Evolutionary conservation across 2,329 filamentous ascomycete species (phyloP).

Genomic region (Blumeriella jaapii): DNA sequence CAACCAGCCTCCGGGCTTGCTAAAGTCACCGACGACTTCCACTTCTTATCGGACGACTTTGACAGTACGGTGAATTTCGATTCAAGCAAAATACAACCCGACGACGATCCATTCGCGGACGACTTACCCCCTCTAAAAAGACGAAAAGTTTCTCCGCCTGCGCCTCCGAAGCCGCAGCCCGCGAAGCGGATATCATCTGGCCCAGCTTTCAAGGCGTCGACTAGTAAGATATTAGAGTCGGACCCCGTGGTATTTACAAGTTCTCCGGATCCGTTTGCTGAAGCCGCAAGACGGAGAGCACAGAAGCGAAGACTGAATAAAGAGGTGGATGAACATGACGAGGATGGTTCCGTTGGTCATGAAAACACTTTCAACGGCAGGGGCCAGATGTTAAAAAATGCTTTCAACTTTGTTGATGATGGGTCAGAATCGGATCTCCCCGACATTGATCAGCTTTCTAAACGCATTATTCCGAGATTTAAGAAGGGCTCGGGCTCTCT

Average conservation of each 20-base stretch:
- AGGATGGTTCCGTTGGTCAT: constrained; percentile 9
- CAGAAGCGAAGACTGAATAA: constrained; percentile 6
- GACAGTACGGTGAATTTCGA: constrained; percentile 8
- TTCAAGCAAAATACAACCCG: not conserved
- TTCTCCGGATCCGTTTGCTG: constrained; percentile 19
- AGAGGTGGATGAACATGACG: constrained; percentile 10
- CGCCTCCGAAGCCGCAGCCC: constrained; percentile 9
- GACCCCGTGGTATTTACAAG: constrained; percentile 23
- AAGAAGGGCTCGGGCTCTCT: constrained; percentile 2
- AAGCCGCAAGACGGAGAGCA: constrained; percentile 12
- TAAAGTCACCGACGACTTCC: constrained; percentile 5
- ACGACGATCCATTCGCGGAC: constrained; percentile 21
- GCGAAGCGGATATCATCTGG: constrained; percentile 10
- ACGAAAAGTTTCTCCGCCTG: constrained; percentile 20
- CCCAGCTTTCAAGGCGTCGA: not conserved
- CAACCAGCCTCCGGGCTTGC: not conserved
- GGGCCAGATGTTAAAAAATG: too few species aligned
- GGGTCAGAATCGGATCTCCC: not conserved
- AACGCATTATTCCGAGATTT: constrained; percentile 3
- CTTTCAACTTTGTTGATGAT: not conserved
- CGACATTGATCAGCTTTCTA: constrained; percentile 8
- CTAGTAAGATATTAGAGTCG: constrained; percentile 1
- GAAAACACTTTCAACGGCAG: too few species aligned
- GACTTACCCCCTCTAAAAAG: constrained; percentile 25
- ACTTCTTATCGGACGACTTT: constrained; percentile 12